A percentile compares a stretch with the other conserved stretches of the same genome.
phyloP scores from a whole-genome alignment of 192 early-diverging fungal species.

The Backusella morwellensis region DNA sequence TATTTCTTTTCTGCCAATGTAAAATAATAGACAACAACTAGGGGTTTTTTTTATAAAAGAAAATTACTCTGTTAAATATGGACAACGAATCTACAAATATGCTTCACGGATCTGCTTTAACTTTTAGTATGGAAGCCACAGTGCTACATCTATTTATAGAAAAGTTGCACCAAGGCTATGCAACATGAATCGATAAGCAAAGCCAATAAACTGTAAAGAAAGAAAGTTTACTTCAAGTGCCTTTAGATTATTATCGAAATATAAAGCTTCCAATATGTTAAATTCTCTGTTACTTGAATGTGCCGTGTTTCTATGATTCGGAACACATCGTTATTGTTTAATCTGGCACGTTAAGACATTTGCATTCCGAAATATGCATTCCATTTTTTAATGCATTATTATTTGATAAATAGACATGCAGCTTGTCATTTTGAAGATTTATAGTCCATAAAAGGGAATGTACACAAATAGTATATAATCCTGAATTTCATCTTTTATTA shows the following conservation, averaged over 20 bases:
- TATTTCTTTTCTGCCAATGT: neutral
- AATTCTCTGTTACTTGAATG: neutral
- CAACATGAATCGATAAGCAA: neutral
- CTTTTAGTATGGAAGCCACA: neutral
- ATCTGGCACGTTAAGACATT: neutral
- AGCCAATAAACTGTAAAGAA: neutral
- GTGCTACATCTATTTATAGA: neutral
- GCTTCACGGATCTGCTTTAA: neutral
- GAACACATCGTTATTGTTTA: neutral
- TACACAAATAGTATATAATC: neutral
- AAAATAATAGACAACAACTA: neutral
- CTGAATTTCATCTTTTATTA: neutral
- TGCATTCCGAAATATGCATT: constrained; percentile 2
- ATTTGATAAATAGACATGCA: neutral
- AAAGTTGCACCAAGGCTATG: neutral
- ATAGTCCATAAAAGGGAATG: neutral
- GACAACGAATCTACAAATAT: neutral
- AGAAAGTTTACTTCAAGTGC: neutral
- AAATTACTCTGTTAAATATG: neutral
- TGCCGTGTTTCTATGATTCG: neutral
- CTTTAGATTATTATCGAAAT: neutral
- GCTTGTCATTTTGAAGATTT: neutral
- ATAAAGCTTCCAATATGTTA: neutral
- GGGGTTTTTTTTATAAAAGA: neutral
- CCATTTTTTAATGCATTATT: neutral